Evolutionary conservation across 441 rosid genomes (phyloP), one percentile per base, ranked within the genome.

Genomic region (Populus hybrid): DNA sequence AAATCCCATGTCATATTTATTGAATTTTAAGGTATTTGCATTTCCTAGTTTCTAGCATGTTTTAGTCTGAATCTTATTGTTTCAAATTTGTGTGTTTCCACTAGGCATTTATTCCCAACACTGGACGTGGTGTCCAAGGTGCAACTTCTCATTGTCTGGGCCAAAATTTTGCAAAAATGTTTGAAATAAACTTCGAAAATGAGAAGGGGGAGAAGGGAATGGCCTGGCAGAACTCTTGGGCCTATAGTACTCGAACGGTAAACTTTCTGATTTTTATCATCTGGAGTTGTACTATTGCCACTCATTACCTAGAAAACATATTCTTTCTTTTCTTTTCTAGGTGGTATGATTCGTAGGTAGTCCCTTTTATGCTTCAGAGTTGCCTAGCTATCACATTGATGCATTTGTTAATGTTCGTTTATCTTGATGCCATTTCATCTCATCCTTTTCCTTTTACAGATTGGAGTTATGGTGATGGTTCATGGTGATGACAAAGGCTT

Each of bases 201-300:
- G 98, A 96, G 71, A 92, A 93, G 86, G 95, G 97, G 69, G 96
- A 93, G 87, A 94, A 82, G 87, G 89, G 83, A 68, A 93, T 88
- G 97, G 98, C 87, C 82, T 96, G 99, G 99, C 99, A 96, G 87
- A 96, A 96, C 81, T 96, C 99, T 16, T 96, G 98, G 99, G 99
- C 98, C 20, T 96, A 92, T 81, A 94, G 93, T 81, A 93, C 98
- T 32, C 86, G 98, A 75, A 92, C 94, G 72, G 94, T 96, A 90
- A 80, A 66, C 42, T 77, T 78, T 67, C 57, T 12, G 12, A 6
- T 28, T 69, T 42, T 73, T 36, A 57, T 75, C 70, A 40, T 74
- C 72, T 34, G 65, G 65, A 57, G 21, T 26, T 67, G 67, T 64
- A 59, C 65, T 36, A 8, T 64, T 73, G 26, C 40, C 46, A 59